A percentile compares a stretch with the other conserved stretches of the same genome.
These are phyloP conservation scores for Tolypocladium inflatum DNA, from an alignment of 2,329 filamentous ascomycete genomes.

Conservation along the genomic window DNA sequence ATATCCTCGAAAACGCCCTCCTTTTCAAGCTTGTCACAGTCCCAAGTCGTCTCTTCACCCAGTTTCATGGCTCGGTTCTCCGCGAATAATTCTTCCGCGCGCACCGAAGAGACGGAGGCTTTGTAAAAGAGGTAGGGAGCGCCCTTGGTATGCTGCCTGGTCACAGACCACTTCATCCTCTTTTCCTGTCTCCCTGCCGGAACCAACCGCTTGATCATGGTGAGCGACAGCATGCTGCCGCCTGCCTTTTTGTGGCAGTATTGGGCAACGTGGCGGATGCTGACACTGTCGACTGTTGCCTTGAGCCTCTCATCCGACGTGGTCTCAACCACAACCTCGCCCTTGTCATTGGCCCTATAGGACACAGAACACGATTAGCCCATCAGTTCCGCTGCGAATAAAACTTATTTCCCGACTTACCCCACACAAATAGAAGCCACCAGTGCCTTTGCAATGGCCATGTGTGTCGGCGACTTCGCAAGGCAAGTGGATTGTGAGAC, in stretches of 20 bases:
- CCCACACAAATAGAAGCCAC: conserved; percentile 12
- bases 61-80: conserved; percentile 16
- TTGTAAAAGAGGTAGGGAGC: conserved; percentile 16
- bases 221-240: conserved; percentile 12
- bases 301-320: conserved; percentile 1
- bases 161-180: conserved; percentile 2
- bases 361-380: background rate
- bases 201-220: conserved; percentile 11
- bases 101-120: conserved; percentile 14
- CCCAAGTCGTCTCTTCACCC: conserved; percentile 17
- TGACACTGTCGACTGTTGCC: conserved; percentile 8
- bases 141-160: background rate
- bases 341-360: conserved; percentile 7
- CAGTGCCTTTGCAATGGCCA: conserved; percentile 10
- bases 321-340: conserved; percentile 9
- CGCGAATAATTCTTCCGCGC: conserved; percentile 8
- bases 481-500: conserved; percentile 6
- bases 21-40: conserved; percentile 8
- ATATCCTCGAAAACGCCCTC: conserved; percentile 15
- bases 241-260: conserved; percentile 9
- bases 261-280: conserved; percentile 11
- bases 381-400: background rate
- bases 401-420: conserved; percentile 9
- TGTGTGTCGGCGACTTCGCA: conserved; percentile 7
- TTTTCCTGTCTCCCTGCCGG: background rate